These are phyloP conservation scores for Polytrichum commune DNA, from an alignment of 225 moss, liverwort and hornwort species.

Conservation along the genomic window DNA sequence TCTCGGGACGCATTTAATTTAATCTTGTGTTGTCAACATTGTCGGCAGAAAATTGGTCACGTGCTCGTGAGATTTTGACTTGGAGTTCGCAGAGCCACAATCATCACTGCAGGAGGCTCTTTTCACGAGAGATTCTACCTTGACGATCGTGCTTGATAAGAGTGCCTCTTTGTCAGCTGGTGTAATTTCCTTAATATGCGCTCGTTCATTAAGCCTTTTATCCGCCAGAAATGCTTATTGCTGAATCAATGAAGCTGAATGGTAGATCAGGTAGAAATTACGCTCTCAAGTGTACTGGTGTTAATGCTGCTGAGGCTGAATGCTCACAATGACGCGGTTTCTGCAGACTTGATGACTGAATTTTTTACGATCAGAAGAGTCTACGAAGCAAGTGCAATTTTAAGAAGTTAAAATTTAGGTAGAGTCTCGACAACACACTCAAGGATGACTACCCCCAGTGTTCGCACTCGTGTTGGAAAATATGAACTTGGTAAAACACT, in stretches of 20 bases:
- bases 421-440: not conserved
- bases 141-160: not conserved
- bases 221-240: not conserved
- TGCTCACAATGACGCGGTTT: not conserved
- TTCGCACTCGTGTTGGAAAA: constrained; percentile 53
- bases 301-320: not conserved
- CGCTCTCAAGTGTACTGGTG: not conserved
- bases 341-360: constrained; percentile 31
- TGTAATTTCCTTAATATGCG: not conserved
- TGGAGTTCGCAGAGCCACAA: too few relatives aligned
- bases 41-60: too few relatives aligned
- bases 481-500: constrained; percentile 54
- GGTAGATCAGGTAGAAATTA: not conserved
- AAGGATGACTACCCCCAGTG: constrained; percentile 19
- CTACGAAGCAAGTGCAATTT: constrained; percentile 29
- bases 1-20: too few relatives aligned
- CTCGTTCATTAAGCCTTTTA: not conserved
- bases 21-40: too few relatives aligned
- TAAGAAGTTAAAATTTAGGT: constrained; percentile 43
- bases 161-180: not conserved
- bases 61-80: too few relatives aligned
- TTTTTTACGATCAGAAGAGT: constrained; percentile 31
- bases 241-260: not conserved
- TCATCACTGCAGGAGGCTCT: too few relatives aligned
- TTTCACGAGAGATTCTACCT: too few relatives aligned